These are phyloP conservation scores for Ogataea ramenticola DNA, from an alignment of 805 yeast species.

Conservation along the genomic window DNA sequence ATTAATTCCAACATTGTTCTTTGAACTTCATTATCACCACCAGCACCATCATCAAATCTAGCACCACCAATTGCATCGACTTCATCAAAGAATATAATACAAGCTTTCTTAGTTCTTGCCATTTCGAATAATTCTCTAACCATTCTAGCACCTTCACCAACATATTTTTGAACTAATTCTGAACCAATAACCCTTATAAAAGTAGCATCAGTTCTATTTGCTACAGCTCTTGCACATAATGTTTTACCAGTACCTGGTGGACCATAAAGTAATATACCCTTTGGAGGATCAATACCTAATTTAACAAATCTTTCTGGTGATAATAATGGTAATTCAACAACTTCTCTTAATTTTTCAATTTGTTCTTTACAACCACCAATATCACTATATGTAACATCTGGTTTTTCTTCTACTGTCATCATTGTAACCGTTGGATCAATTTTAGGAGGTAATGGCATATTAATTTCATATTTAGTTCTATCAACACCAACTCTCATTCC, in stretches of 20 bases:
- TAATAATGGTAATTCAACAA: conserved; percentile 86
- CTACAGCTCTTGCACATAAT: conserved; percentile 97
- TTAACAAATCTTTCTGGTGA: conserved; percentile 97
- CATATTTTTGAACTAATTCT: conserved; percentile 95
- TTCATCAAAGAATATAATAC: conserved; percentile 97
- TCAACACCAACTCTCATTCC: conserved; percentile 99
- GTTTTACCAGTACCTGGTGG: conserved; percentile 99
- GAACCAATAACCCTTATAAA: conserved; percentile 98
- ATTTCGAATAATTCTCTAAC: conserved; percentile 96
- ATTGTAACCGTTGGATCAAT: conserved; percentile 97
- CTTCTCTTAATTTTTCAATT: conserved; percentile 92
- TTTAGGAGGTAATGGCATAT: conserved; percentile 94
- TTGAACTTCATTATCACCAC: conserved; percentile 98
- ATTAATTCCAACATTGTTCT: conserved; percentile 98
- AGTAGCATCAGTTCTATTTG: conserved; percentile 98
- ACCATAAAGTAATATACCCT: conserved; percentile 92
- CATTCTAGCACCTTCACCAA: conserved; percentile 99
- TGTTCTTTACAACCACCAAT: conserved; percentile 99
- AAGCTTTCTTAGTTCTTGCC: conserved; percentile 98
- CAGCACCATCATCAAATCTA: conserved; percentile 99
- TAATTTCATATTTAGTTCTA: conserved; percentile 93
- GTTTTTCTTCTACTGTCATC: conserved; percentile 99
- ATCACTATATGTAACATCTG: conserved; percentile 96
- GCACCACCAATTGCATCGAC: conserved; percentile 99
- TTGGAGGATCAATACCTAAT: conserved; percentile 97